Percentiles rank a stretch among this genome's conserved stretches.
phyloP scores from a whole-genome alignment of 2,329 filamentous ascomycete genomes.

The Coniochaeta prunicola region DNA sequence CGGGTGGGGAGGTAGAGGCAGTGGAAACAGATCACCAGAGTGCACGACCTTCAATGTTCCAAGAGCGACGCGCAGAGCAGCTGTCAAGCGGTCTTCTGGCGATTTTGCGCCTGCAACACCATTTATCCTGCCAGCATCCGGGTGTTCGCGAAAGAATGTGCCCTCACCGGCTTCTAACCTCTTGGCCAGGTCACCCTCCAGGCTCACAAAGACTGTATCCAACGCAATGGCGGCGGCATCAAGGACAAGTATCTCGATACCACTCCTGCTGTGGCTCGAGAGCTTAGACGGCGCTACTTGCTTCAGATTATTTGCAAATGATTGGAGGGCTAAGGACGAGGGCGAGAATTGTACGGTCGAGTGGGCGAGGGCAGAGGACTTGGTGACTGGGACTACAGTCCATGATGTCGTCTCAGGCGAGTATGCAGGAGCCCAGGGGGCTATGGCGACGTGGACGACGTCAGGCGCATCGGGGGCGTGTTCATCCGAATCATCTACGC shows the following conservation, averaged over 20 bases:
- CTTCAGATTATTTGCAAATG: slow-evolving; percentile 67
- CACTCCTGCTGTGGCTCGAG: slow-evolving; percentile 62
- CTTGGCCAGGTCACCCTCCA: slow-evolving; percentile 74
- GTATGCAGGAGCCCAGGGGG: slow-evolving; percentile 60
- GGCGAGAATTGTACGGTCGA: slow-evolving; percentile 77
- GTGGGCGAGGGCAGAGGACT: slow-evolving; percentile 58
- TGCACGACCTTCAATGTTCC: slow-evolving; percentile 71
- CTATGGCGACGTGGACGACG: slow-evolving; percentile 61
- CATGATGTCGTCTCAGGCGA: slow-evolving; percentile 60
- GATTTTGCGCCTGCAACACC: slow-evolving; percentile 20
- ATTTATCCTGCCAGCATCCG: slow-evolving; percentile 30
- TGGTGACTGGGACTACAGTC: slow-evolving; percentile 74
- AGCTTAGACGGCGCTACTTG: slow-evolving; percentile 70
- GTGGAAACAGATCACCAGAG: slow-evolving; percentile 67
- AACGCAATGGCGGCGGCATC: slow-evolving; percentile 74
- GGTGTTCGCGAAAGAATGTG: slow-evolving; percentile 66
- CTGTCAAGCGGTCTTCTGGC: slow-evolving; percentile 51
- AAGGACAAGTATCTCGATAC: slow-evolving; percentile 77
- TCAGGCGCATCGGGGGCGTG: slow-evolving; percentile 25
- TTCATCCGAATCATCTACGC: slow-evolving; percentile 14
- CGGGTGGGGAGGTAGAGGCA: slow-evolving; percentile 76
- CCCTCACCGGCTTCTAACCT: slow-evolving; percentile 77
- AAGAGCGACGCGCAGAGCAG: slow-evolving; percentile 68
- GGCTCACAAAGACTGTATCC: slow-evolving; percentile 78
- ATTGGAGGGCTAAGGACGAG: slow-evolving; percentile 65